Base-by-base conservation (phyloP, 2,329 filamentous ascomycete species). In the Venturia asperata region DNA sequence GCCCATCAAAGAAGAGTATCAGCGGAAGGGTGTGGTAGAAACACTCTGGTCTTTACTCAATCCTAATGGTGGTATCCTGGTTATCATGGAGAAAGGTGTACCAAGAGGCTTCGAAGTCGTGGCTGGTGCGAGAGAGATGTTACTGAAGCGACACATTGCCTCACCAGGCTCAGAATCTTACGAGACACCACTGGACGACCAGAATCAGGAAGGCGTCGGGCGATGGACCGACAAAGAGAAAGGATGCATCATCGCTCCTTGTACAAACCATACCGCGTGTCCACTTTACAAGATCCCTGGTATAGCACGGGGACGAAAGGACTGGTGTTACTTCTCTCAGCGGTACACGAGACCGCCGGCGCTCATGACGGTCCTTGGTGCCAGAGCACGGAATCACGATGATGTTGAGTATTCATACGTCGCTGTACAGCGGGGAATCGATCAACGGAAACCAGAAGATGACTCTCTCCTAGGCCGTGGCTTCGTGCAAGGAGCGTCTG, bases 101-200 rank as follows among this genome's bases (percentile, higher is more conserved):
- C 90, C 92, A 15, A 86, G 91, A 55, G 94, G 94, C 0, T 99
- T 99, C 69, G 94, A 97, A 74, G 90, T 91, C 17, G 85, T 99
- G 49, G 93, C 91, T 13, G 89, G 89, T 61, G 92, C 92, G 6
- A 87, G 94, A 62, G 83, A 92, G 52, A 85, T 90, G 67, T 79
- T 99, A 0, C 80, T 97, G 0, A 84, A 89, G 67, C 85, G 88
- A 56, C 87, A 90, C 73, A 88, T 96, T 65, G 77, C 86, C 15
- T 85, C 85, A 17, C 87, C 87, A 0, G 80, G 78, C 3, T 78
- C 30, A 72, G 77, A 66, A 30, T 11, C 70, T 37, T 68, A 73
- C 66, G 37, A 37, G 21, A 61, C 30, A 61, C 42, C 62, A 2
- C 64, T 65, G 17, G 63, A 60, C 10, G 39, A 60, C 11, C 42